phyloP scores from a whole-genome alignment of 2,329 filamentous ascomycete species.

The Pseudogymnoascus sp. region DNA sequence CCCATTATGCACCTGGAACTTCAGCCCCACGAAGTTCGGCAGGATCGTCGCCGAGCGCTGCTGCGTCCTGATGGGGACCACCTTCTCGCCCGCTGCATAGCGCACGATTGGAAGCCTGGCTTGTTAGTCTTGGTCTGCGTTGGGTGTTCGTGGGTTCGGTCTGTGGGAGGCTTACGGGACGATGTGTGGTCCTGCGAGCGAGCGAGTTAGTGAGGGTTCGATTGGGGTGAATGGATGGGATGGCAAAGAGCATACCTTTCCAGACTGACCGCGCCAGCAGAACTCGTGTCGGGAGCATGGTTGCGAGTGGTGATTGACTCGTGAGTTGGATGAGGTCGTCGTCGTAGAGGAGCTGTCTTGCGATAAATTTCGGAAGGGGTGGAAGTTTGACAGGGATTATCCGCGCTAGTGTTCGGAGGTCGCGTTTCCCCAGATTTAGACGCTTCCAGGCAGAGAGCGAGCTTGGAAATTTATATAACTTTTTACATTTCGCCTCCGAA shows the following conservation, averaged over 20 bases:
- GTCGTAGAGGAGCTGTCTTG: not conserved
- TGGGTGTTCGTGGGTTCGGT: constrained; percentile 12
- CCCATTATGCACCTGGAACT: constrained; percentile 65
- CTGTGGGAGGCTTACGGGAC: constrained; percentile 48
- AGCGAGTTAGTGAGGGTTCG: constrained; percentile 19
- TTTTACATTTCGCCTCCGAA: not conserved
- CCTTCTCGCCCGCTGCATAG: constrained; percentile 40
- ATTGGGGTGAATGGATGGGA: constrained; percentile 5
- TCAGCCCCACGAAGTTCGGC: constrained; percentile 62
- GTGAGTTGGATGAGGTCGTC: not conserved
- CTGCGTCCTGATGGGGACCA: constrained; percentile 59
- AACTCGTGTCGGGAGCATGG: constrained; percentile 51
- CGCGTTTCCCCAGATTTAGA: constrained; percentile 13
- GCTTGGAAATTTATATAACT: not conserved
- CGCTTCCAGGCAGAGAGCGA: not conserved
- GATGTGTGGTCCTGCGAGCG: constrained; percentile 53
- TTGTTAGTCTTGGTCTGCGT: constrained; percentile 29
- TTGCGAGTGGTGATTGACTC: constrained; percentile 17
- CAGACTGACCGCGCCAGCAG: constrained; percentile 58
- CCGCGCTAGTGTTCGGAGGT: constrained; percentile 5
- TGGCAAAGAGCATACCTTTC: constrained; percentile 49
- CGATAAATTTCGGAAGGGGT: constrained; percentile 6
- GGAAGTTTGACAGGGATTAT: constrained; percentile 8
- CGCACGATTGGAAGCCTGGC: constrained; percentile 44
- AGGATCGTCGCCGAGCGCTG: constrained; percentile 64